Percentiles rank a stretch among this genome's conserved stretches.
These are phyloP conservation scores for Xylaria telfairii DNA, from an alignment of 495 filamentous ascomycete species.

Conservation along the genomic window DNA sequence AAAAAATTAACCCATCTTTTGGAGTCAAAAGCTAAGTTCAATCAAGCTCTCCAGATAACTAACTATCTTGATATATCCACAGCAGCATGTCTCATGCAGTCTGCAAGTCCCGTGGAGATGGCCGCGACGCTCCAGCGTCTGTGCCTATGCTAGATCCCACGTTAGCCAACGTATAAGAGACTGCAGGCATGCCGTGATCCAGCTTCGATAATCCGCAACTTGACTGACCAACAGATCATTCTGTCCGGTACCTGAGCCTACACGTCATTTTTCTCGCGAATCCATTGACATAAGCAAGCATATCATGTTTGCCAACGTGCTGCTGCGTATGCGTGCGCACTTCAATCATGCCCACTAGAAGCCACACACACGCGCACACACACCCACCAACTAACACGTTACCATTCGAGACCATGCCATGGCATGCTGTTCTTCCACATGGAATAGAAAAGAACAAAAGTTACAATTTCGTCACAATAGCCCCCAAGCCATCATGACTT, in stretches of 20 bases:
- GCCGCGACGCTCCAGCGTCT: background rate
- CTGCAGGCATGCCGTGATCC: conserved; percentile 1
- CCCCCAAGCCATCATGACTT: conserved; percentile 4
- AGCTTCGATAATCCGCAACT: conserved; percentile 5
- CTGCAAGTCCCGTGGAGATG: conserved; percentile 2
- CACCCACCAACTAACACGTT: background rate
- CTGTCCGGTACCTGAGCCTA: background rate
- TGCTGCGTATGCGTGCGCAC: conserved; percentile 3
- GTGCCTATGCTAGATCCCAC: conserved; percentile 10
- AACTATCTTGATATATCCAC: background rate
- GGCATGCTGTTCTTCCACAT: background rate
- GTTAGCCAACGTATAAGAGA: conserved; percentile 9
- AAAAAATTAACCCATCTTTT: conserved; percentile 3
- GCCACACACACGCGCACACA: no score
- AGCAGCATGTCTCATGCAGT: background rate
- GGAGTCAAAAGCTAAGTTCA: background rate
- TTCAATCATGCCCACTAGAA: background rate
- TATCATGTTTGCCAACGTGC: background rate
- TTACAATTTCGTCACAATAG: background rate
- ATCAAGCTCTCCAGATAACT: background rate
- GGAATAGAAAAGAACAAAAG: background rate
- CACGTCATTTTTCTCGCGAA: conserved; percentile 12
- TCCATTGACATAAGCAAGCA: background rate
- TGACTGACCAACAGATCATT: background rate
- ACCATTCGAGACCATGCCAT: background rate